These are phyloP conservation scores for Cladosporium sp. DNA, from an alignment of 2,329 filamentous ascomycete genomes.

Conservation along the genomic window DNA sequence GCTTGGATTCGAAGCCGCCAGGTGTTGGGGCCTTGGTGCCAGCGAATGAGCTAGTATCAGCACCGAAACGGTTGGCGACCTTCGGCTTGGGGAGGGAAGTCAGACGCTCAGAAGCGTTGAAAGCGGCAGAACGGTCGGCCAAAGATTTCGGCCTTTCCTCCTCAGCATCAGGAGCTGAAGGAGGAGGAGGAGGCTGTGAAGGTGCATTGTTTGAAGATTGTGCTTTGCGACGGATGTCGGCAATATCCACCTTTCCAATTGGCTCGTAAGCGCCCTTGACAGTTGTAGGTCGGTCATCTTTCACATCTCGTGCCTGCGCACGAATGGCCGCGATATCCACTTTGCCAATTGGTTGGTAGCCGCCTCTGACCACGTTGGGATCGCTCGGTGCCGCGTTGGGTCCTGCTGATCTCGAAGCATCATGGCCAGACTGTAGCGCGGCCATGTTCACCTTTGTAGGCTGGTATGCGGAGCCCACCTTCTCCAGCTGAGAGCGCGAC, in stretches of 20 bases:
- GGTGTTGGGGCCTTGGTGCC: conserved; percentile 90
- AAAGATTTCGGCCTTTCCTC: conserved; percentile 62
- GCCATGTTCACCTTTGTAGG: conserved; percentile 94
- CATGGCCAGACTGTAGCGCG: conserved; percentile 72
- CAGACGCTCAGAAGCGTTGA: conserved; percentile 74
- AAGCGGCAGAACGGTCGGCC: conserved; percentile 74
- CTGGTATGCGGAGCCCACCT: conserved; percentile 88
- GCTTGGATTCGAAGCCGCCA: conserved; percentile 63
- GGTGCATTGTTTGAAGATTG: conserved; percentile 54
- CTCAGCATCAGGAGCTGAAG: conserved; percentile 49
- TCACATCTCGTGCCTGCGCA: conserved; percentile 65
- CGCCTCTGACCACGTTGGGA: conserved; percentile 74
- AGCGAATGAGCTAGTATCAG: conserved; percentile 67
- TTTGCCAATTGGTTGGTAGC: conserved; percentile 92
- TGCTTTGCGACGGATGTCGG: conserved; percentile 82
- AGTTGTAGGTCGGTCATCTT: conserved; percentile 76
- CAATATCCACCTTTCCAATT: conserved; percentile 94
- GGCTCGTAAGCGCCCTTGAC: conserved; percentile 96
- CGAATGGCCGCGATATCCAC: conserved; percentile 95
- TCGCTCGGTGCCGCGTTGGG: conserved; percentile 49
- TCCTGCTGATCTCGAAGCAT: conserved; percentile 62
- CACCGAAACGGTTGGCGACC: conserved; percentile 83
- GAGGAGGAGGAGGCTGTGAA: conserved; percentile 34
- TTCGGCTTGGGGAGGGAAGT: conserved; percentile 92
- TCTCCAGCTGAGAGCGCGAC: conserved; percentile 82